Evolutionary conservation across 345 rosid species (phyloP), one percentile per base, ranked within the genome.

Genomic region (Hibiscus mutabilis): DNA sequence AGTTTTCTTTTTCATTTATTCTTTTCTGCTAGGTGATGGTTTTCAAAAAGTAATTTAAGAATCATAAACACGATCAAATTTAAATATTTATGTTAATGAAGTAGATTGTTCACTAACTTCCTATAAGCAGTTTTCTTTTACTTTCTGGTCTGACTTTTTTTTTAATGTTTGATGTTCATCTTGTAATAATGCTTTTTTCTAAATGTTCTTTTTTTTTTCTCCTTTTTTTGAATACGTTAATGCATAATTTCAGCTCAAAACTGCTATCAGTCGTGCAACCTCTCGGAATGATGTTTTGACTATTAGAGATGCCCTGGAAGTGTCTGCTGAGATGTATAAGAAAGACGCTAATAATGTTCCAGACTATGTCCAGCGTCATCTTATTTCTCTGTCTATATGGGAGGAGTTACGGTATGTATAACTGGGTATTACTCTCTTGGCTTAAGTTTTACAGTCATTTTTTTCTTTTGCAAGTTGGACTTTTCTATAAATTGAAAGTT

Each of bases 281-380:
- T 88, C 98, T 77, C 80, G 98, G 71, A 90, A 92, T 74, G 99
- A 95, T 83, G 73, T 92, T 56, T 73, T 86, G n/a, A 95, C 99
- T 47, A 80, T 95, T 75, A 88, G 85, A 78, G 97, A 92, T 70
- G 99, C 96, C 74, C 92, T 95, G 75, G 99, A 89, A 87, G 98
- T 95, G 61, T 95, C 99, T 69, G 97, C 99, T 73, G 98, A 89
- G 80, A 92, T 95, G 94, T 89, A 80, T 72, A 92, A 88, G 87
- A 95, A 85, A 84, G 99, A 95, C 69, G 83, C 84, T 75, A 95
- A 89, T 84, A 92, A 86, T 82, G 94, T 95, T 67, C 85, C 90
- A 44, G 99, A 95, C 82, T 89, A 79, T 83, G 84, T 95, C 60
- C 97, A 95, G 78, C 97, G 97, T 58, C 99, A 95, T 85, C 92